Evolutionary conservation across 345 rosid species (phyloP).

Genomic region (Lumnitzera racemosa): DNA sequence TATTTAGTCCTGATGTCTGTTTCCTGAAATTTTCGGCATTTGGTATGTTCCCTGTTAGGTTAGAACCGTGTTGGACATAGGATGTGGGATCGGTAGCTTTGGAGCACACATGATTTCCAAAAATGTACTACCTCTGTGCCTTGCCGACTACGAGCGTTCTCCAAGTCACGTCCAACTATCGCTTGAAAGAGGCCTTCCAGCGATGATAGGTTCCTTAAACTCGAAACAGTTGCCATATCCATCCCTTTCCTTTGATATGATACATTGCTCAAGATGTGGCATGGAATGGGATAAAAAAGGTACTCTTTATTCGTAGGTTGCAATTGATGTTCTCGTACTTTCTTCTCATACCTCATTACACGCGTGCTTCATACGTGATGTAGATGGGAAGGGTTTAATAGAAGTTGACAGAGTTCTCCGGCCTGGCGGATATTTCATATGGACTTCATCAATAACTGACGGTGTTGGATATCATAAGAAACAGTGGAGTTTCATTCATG

Average conservation of each 20-base stretch:
- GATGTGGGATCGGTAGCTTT: slow-evolving; percentile 99
- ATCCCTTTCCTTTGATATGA: slow-evolving; percentile 96
- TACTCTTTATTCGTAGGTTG: slow-evolving; percentile 16
- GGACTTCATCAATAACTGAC: slow-evolving; percentile 91
- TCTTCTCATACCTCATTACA: no score
- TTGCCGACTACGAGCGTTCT: slow-evolving; percentile 84
- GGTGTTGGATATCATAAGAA: slow-evolving; percentile 42
- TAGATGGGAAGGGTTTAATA: slow-evolving; percentile 78
- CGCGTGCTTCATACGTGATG: neutral
- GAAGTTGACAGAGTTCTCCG: slow-evolving; percentile 88
- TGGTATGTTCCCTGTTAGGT: slow-evolving; percentile 40
- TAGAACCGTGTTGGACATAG: slow-evolving; percentile 91
- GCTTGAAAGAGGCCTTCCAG: slow-evolving; percentile 98
- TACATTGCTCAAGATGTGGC: slow-evolving; percentile 92
- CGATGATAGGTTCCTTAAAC: slow-evolving; percentile 78
- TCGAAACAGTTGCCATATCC: slow-evolving; percentile 89
- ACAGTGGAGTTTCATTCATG: slow-evolving; percentile 67
- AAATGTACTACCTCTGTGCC: slow-evolving; percentile 81
- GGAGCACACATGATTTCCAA: slow-evolving; percentile 89
- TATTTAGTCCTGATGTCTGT: no score
- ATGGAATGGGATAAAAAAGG: slow-evolving; percentile 98
- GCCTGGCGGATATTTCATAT: slow-evolving; percentile 98
- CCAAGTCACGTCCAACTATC: slow-evolving; percentile 98
- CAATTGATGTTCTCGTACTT: neutral
- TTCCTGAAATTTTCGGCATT: no score